Evolutionary conservation across 208 protist genomes (phyloP).

Genomic region (Spironucleus salmonicida): DNA sequence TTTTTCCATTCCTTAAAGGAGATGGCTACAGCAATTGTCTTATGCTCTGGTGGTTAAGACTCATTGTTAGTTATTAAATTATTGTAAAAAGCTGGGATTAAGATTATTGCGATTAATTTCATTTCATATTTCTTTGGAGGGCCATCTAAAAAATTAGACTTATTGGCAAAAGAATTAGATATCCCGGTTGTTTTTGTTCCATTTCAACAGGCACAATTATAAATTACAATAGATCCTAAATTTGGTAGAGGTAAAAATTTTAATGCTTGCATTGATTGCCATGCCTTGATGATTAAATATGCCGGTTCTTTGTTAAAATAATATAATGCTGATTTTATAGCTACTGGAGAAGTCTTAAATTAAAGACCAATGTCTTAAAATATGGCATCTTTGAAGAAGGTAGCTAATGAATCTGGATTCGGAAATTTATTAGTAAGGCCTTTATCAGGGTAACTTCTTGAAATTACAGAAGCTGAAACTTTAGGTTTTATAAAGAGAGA

Average conservation of each 20-base stretch:
- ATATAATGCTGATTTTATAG: not conserved
- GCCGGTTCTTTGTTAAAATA: not conserved
- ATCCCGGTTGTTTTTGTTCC: not conserved
- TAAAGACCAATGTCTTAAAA: not conserved
- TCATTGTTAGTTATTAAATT: not conserved
- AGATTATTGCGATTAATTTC: not conserved
- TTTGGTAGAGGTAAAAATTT: not conserved
- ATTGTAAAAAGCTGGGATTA: not conserved
- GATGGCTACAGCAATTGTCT: too few species aligned
- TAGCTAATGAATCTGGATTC: not conserved
- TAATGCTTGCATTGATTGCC: not conserved
- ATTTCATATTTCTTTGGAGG: not conserved
- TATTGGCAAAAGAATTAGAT: not conserved
- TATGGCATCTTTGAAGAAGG: not conserved
- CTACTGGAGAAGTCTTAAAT: not conserved
- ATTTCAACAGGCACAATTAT: not conserved
- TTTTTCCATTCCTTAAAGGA: too few species aligned
- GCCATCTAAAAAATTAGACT: not conserved
- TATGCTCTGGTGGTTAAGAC: not conserved
- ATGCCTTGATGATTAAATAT: not conserved
- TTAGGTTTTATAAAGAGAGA: not conserved
- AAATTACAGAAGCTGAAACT: not conserved
- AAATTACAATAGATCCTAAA: not conserved
- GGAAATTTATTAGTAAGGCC: not conserved
- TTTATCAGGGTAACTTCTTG: not conserved